These are phyloP conservation scores for Myriosclerotinia curreyana DNA, from an alignment of 2,329 filamentous ascomycete species.

Conservation along the genomic window DNA sequence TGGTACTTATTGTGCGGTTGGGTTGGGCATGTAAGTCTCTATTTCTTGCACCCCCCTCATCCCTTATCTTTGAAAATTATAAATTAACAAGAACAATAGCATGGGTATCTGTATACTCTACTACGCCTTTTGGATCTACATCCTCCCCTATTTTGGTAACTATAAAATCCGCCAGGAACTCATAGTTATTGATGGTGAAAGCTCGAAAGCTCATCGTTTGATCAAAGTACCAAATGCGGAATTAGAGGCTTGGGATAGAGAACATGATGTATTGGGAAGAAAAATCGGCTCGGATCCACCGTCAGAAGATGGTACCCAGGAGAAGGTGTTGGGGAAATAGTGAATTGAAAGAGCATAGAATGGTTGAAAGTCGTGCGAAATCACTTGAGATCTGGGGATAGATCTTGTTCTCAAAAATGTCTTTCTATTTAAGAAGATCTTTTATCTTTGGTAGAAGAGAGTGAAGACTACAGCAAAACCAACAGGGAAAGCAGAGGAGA, in stretches of 20 bases:
- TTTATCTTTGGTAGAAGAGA: too few relatives aligned
- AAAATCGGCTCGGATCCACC: not conserved
- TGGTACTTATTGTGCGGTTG: conserved; percentile 63
- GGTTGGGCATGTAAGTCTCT: conserved; percentile 59
- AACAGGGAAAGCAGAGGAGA: too few relatives aligned
- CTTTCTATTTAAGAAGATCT: too few relatives aligned
- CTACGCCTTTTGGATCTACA: conserved; percentile 57
- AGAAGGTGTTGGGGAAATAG: not conserved
- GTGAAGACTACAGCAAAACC: too few relatives aligned
- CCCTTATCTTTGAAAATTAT: not conserved
- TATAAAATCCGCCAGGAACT: conserved; percentile 57
- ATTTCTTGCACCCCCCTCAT: not conserved
- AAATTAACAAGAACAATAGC: conserved; percentile 37
- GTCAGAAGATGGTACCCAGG: not conserved
- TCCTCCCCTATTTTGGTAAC: conserved; percentile 51
- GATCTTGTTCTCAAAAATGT: too few relatives aligned
- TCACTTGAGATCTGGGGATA: not conserved
- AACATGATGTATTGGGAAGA: conserved; percentile 48
- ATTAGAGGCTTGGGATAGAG: conserved; percentile 54
- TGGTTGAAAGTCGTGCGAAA: not conserved
- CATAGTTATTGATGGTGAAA: conserved; percentile 48
- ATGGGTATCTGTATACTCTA: conserved; percentile 54
- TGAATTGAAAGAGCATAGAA: not conserved
- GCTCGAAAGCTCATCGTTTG: conserved; percentile 47
- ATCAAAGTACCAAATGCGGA: conserved; percentile 53